Conservation (phyloP, 2,329 filamentous ascomycete species). For the Pseudomassariella vexata region DNA sequence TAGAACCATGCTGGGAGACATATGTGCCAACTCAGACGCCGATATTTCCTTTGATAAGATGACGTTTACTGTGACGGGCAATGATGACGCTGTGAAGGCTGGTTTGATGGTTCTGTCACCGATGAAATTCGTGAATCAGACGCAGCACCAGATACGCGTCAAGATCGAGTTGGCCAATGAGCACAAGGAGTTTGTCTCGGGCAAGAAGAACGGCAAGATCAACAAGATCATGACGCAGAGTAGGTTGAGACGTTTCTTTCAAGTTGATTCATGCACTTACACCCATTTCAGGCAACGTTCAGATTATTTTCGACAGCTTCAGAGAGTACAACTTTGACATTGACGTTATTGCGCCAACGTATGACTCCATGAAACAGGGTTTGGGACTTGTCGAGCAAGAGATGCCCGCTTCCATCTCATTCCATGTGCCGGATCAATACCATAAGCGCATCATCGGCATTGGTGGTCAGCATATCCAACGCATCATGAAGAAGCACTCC, state of each 20-base stretch:
- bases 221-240: constrained; percentile 99
- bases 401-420: constrained; percentile 98
- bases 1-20: constrained; percentile 86
- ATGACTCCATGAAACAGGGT: constrained; percentile 91
- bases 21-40: constrained; percentile 92
- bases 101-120: constrained; percentile 93
- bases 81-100: constrained; percentile 91
- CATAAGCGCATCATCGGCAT: constrained; percentile 99
- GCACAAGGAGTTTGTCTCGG: constrained; percentile 98
- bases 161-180: constrained; percentile 99
- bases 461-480: constrained; percentile 95
- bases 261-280: constrained; percentile 16
- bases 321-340: constrained; percentile 99
- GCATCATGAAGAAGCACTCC: constrained; percentile 99
- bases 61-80: constrained; percentile 89
- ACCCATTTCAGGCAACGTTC: constrained; percentile 65
- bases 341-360: constrained; percentile 86
- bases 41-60: constrained; percentile 93
- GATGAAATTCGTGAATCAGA: constrained; percentile 79
- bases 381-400: constrained; percentile 93
- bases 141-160: constrained; percentile 88
- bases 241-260: constrained; percentile 25
- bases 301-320: constrained; percentile 98
- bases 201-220: constrained; percentile 99
- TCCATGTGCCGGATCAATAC: constrained; percentile 98